A percentile compares a stretch with the other conserved stretches of the same genome.
Conservation (phyloP, 495 filamentous ascomycete genomes). For the Aspergillus leporis region DNA sequence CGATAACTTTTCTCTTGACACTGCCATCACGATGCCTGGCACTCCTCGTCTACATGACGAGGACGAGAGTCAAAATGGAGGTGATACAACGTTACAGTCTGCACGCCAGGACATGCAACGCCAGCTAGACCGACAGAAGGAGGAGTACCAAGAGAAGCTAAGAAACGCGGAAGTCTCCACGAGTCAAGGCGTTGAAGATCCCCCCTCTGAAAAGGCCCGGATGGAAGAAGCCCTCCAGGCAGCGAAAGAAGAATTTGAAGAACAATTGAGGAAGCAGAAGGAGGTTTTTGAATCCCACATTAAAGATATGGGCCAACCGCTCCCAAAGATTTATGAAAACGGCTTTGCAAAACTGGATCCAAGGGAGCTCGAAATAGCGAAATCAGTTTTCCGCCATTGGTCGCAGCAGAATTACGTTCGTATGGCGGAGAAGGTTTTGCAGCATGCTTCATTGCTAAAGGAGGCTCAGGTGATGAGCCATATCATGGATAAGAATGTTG, state of each 20-base stretch:
- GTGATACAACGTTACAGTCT: conserved; percentile 68
- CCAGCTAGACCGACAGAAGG: conserved; percentile 82
- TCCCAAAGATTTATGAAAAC: conserved; percentile 49
- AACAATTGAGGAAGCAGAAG: conserved; percentile 71
- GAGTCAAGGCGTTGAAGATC: conserved; percentile 78
- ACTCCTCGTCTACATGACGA: conserved; percentile 75
- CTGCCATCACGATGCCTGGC: conserved; percentile 87
- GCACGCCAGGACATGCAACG: conserved; percentile 85
- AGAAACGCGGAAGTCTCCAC: conserved; percentile 72
- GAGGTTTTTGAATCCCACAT: conserved; percentile 74
- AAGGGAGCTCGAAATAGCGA: conserved; percentile 69
- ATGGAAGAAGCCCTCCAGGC: conserved; percentile 83
- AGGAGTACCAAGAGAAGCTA: conserved; percentile 76
- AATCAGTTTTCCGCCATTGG: conserved; percentile 70
- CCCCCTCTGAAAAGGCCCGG: conserved; percentile 76
- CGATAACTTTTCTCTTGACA: conserved; percentile 96
- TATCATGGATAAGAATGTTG: conserved; percentile 88
- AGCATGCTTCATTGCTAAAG: conserved; percentile 83
- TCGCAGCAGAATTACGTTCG: conserved; percentile 80
- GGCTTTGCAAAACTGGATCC: conserved; percentile 62
- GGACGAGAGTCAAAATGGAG: conserved; percentile 55
- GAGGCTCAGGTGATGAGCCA: conserved; percentile 98
- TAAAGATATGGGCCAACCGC: conserved; percentile 57
- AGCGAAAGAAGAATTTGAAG: conserved; percentile 84
- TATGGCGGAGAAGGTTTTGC: conserved; percentile 91